These are phyloP conservation scores for Fagopyrum tataricum DNA, from an alignment of 148 eudicot species.

Conservation along the genomic window DNA sequence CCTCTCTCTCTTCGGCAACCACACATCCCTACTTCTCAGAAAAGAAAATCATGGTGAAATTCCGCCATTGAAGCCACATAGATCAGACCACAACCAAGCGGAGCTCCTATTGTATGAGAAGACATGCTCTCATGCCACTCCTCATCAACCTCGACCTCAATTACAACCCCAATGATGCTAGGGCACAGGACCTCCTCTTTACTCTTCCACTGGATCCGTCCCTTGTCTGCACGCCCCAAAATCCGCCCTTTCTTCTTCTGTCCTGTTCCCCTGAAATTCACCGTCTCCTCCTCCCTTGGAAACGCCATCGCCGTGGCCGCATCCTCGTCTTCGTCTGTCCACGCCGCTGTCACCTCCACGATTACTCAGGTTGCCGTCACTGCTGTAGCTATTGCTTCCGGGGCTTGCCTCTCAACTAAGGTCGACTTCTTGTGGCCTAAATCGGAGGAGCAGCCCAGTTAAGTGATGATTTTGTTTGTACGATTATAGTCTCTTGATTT, in stretches of 20 bases:
- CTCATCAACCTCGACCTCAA: neutral
- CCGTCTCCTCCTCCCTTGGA: constrained; percentile 44
- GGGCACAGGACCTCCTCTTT: constrained; percentile 13
- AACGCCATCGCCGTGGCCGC: constrained; percentile 48
- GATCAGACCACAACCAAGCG: constrained; percentile 2
- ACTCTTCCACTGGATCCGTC: constrained; percentile 12
- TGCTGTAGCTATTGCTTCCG: constrained; percentile 90
- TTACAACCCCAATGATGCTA: constrained; percentile 16
- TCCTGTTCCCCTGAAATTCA: constrained; percentile 27
- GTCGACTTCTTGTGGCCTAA: constrained; percentile 87
- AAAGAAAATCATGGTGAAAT: neutral
- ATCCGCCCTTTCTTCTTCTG: constrained; percentile 24
- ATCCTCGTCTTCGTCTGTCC: constrained; percentile 37
- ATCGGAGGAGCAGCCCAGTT: constrained; percentile 67
- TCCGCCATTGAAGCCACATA: constrained; percentile 11
- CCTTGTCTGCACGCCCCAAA: constrained; percentile 18
- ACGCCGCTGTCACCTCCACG: constrained; percentile 78
- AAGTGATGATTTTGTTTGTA: neutral
- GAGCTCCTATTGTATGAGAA: neutral
- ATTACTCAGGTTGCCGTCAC: constrained; percentile 91
- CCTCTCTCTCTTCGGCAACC: constrained; percentile 8
- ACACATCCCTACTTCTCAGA: neutral
- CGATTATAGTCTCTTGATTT: neutral
- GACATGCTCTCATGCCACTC: constrained; percentile 13
- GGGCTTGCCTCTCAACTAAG: constrained; percentile 88